Evolutionary conservation across 75 land plant genomes (phyloP).

Genomic region (Azolla pinnata): DNA sequence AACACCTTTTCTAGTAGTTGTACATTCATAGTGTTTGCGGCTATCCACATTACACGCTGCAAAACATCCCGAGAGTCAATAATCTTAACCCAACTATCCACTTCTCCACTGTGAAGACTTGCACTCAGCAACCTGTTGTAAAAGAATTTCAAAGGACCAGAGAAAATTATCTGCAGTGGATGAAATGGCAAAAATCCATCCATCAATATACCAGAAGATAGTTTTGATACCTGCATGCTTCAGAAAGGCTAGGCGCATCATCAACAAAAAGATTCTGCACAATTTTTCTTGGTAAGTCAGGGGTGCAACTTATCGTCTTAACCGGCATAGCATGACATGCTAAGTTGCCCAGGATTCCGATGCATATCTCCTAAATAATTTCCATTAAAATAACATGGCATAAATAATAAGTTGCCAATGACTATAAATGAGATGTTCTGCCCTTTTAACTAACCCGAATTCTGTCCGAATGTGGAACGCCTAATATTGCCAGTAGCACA

Average conservation of each 20-base stretch:
- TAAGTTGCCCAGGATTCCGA: slow-evolving; percentile 83
- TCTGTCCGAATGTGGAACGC: slow-evolving; percentile 41
- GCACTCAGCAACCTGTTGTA: slow-evolving; percentile 58
- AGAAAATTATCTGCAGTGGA: neutral
- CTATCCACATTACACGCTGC: slow-evolving; percentile 65
- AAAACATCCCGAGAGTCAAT: slow-evolving; percentile 41
- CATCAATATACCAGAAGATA: neutral
- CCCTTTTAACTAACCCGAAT: slow-evolving; percentile 37
- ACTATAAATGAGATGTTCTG: neutral
- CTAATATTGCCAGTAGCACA: slow-evolving; percentile 55
- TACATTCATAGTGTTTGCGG: slow-evolving; percentile 66
- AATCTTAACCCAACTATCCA: slow-evolving; percentile 42
- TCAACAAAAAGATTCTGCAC: slow-evolving; percentile 56
- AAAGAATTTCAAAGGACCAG: neutral
- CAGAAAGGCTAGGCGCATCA: slow-evolving; percentile 66
- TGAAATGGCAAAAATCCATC: too few species aligned
- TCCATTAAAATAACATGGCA: neutral
- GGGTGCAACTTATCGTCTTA: slow-evolving; percentile 31
- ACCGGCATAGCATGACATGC: slow-evolving; percentile 70
- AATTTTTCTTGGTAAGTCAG: slow-evolving; percentile 43
- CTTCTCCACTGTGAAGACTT: slow-evolving; percentile 54
- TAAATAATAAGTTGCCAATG: neutral
- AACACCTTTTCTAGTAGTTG: slow-evolving; percentile 90
- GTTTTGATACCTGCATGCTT: slow-evolving; percentile 57
- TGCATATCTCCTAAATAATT: slow-evolving; percentile 65